Conservation (phyloP, 1,284 basidiomycete species). For the Cryptococcus sp. region DNA sequence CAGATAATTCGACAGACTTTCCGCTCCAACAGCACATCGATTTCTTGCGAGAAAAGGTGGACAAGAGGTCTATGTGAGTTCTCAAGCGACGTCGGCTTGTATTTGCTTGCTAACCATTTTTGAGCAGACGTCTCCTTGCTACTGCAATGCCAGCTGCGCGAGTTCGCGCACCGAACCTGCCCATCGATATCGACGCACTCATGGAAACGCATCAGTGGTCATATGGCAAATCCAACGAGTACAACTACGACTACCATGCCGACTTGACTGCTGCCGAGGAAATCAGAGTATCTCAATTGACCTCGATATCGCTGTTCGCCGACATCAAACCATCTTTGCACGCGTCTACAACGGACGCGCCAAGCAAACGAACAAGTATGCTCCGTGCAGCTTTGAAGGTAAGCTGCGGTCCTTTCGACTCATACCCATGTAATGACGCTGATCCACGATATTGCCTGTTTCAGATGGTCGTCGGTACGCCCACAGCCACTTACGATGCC, state of each 20-base stretch:
- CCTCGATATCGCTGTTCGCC: conserved; percentile 60
- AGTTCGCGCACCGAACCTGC: conserved; percentile 30
- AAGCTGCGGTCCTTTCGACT: conserved; percentile 5
- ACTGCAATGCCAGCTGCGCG: conserved; percentile 12
- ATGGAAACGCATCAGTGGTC: conserved; percentile 62
- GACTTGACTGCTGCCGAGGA: conserved; percentile 56
- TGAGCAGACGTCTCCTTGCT: conserved; percentile 30
- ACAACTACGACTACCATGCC: conserved; percentile 11
- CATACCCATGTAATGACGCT: conserved; percentile 7
- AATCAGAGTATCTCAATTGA: conserved; percentile 63
- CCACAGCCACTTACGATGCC: conserved; percentile 66
- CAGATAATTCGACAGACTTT: conserved; percentile 69
- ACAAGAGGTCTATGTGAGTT: conserved; percentile 80
- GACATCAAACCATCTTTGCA: conserved; percentile 46
- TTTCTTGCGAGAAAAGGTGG: conserved; percentile 75
- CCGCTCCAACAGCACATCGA: conserved; percentile 73
- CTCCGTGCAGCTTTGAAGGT: conserved; percentile 74
- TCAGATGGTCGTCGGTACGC: conserved; percentile 75
- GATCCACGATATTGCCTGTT: not conserved
- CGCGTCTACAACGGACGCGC: not conserved
- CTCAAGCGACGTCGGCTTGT: not conserved
- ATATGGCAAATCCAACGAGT: conserved; percentile 52
- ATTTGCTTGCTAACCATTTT: conserved; percentile 1
- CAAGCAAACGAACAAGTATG: conserved; percentile 45
- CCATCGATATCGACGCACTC: conserved; percentile 55